phyloP scores from a whole-genome alignment of 2,329 filamentous ascomycete species.

The Xylariaceae sp. region DNA sequence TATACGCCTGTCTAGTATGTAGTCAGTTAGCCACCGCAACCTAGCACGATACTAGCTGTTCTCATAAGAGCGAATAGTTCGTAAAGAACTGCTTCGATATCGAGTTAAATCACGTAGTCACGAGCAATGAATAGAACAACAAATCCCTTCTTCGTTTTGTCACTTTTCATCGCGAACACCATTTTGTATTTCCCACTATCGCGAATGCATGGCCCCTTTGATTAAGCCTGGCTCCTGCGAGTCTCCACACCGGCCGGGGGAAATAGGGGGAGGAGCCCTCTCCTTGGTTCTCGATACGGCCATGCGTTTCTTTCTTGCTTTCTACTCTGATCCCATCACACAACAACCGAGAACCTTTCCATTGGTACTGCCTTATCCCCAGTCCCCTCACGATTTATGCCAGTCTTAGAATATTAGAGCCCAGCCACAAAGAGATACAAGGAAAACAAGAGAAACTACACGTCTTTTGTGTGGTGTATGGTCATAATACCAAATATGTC shows the following conservation, averaged over 20 bases:
- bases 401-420: slow-evolving; percentile 31
- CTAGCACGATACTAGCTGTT: too few species aligned
- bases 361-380: not conserved
- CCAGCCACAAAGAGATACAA: slow-evolving; percentile 27
- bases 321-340: slow-evolving; percentile 11
- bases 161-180: not conserved
- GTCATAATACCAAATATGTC: slow-evolving; percentile 22
- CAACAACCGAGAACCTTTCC: slow-evolving; percentile 7
- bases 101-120: too few species aligned
- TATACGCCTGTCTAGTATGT: too few species aligned
- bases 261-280: too few species aligned
- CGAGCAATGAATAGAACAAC: too few species aligned
- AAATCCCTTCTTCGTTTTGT: too few species aligned
- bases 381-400: slow-evolving; percentile 13
- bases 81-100: too few species aligned
- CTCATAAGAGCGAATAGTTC: too few species aligned
- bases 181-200: slow-evolving; percentile 15
- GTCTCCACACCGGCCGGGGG: slow-evolving; percentile 6
- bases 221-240: slow-evolving; percentile 26
- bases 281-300: slow-evolving; percentile 20
- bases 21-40: too few species aligned
- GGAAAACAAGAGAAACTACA: slow-evolving; percentile 22
- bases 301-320: slow-evolving; percentile 7
- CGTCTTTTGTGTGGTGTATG: slow-evolving; percentile 19
- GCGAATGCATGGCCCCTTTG: slow-evolving; percentile 21